phyloP scores from a whole-genome alignment of 1,284 basidiomycete species.

The Stereum hirsutum region DNA sequence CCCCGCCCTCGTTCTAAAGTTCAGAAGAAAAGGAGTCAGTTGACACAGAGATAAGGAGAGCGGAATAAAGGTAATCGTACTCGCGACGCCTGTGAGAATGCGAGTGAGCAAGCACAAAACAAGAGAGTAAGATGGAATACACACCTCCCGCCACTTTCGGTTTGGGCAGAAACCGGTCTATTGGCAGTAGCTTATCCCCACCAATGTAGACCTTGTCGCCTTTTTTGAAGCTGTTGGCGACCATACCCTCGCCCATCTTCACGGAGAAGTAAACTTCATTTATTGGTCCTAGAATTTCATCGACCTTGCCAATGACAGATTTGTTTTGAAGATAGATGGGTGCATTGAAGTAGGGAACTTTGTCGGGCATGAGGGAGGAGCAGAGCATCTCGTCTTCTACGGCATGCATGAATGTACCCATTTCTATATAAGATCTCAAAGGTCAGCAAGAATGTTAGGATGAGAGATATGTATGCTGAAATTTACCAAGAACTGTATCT shows the following conservation, averaged over 20 bases:
- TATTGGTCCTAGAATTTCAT: conserved; percentile 95
- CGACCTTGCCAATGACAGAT: conserved; percentile 90
- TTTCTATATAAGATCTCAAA: conserved; percentile 38
- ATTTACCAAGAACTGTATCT: conserved; percentile 71
- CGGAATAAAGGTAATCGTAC: conserved; percentile 6
- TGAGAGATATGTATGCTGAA: background rate
- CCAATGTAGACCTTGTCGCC: conserved; percentile 98
- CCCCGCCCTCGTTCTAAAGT: conserved; percentile 31
- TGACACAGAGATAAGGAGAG: conserved; percentile 4
- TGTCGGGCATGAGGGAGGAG: conserved; percentile 75
- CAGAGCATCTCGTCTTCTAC: conserved; percentile 99
- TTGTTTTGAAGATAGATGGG: conserved; percentile 99
- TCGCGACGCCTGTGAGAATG: conserved; percentile 33
- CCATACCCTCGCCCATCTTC: conserved; percentile 96
- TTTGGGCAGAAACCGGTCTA: conserved; percentile 96
- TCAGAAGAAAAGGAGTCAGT: background rate
- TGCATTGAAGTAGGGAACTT: conserved; percentile 98
- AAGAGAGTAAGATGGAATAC: conserved; percentile 16
- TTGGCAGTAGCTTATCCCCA: conserved; percentile 91
- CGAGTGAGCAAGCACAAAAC: conserved; percentile 5
- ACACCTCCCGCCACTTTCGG: conserved; percentile 77
- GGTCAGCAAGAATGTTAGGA: conserved; percentile 5
- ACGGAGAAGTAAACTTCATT: conserved; percentile 99
- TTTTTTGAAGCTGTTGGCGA: conserved; percentile 91
- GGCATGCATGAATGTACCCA: conserved; percentile 87